phyloP scores from a whole-genome alignment of 2,329 filamentous ascomycete species.

The Trichoderma oligosporum region DNA sequence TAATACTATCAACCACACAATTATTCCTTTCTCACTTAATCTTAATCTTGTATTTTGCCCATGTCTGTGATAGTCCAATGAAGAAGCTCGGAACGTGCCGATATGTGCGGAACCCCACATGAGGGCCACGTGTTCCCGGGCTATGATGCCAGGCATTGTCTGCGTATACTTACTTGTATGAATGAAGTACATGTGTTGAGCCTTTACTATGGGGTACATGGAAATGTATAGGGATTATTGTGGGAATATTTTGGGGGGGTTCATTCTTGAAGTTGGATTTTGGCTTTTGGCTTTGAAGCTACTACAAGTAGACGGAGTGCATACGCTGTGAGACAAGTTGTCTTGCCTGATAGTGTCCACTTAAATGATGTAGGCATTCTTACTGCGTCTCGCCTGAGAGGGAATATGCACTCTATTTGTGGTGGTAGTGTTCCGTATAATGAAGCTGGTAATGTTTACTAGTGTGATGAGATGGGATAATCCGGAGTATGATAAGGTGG shows the following conservation, averaged over 20 bases:
- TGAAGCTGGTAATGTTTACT: not conserved
- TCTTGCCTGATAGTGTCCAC: not conserved
- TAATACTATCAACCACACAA: conserved; percentile 11
- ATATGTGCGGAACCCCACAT: not conserved
- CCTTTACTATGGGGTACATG: too few relatives aligned
- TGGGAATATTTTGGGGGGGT: too few relatives aligned
- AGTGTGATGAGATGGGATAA: not conserved
- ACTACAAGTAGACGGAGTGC: too few relatives aligned
- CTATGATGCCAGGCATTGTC: conserved; percentile 3
- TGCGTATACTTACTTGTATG: not conserved
- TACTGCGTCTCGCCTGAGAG: not conserved
- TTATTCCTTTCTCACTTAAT: conserved; percentile 8
- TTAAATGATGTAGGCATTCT: not conserved
- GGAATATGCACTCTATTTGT: not conserved
- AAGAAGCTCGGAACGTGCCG: conserved; percentile 11
- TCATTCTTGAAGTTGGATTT: too few relatives aligned
- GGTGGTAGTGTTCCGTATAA: not conserved
- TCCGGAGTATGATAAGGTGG: not conserved
- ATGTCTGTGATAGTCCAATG: not conserved
- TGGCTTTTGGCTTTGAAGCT: too few relatives aligned
- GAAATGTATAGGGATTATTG: too few relatives aligned
- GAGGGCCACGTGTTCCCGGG: not conserved
- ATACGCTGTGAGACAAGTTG: too few relatives aligned
- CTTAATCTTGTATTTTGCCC: too few relatives aligned
- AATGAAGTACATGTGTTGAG: too few relatives aligned